A percentile compares a stretch with the other conserved stretches of the same genome.
These are phyloP conservation scores for Pyrenula aspistea DNA, from an alignment of 495 filamentous ascomycete species.

Conservation along the genomic window DNA sequence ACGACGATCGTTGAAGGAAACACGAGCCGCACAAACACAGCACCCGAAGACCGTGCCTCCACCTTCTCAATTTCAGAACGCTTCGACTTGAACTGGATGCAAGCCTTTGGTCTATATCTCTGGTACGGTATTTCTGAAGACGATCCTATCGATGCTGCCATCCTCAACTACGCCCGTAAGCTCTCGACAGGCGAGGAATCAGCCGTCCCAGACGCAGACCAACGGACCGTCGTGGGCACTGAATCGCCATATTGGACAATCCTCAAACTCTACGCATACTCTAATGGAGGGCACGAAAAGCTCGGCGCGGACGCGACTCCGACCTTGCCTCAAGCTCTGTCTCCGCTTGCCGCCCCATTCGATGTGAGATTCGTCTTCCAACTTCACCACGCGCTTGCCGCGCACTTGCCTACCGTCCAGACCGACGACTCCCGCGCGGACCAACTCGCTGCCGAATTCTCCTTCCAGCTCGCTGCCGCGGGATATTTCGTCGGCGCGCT, in stretches of 20 bases:
- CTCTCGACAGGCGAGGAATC: slow-evolving; percentile 50
- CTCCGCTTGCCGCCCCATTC: slow-evolving; percentile 52
- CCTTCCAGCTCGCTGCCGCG: slow-evolving; percentile 54
- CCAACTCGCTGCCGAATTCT: slow-evolving; percentile 55
- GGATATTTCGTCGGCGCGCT: slow-evolving; percentile 56
- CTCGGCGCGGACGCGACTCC: slow-evolving; percentile 20
- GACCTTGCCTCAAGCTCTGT: slow-evolving; percentile 37
- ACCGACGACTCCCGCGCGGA: slow-evolving; percentile 40
- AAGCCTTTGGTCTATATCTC: slow-evolving; percentile 79
- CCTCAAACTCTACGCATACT: slow-evolving; percentile 60
- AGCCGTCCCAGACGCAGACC: slow-evolving; percentile 43
- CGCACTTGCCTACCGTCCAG: slow-evolving; percentile 27
- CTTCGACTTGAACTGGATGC: slow-evolving; percentile 83
- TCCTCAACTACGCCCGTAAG: slow-evolving; percentile 56
- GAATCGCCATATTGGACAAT: slow-evolving; percentile 81
- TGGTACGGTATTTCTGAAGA: slow-evolving; percentile 67
- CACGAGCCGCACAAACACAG: slow-evolving; percentile 29
- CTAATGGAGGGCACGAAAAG: slow-evolving; percentile 12
- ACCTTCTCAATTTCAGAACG: slow-evolving; percentile 67
- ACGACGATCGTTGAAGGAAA: slow-evolving; percentile 68
- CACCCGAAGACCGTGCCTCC: slow-evolving; percentile 60
- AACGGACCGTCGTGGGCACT: slow-evolving; percentile 35
- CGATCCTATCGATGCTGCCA: slow-evolving; percentile 56
- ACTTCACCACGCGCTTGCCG: slow-evolving; percentile 47
- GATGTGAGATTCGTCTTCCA: slow-evolving; percentile 75